Conservation (phyloP, 768 basidiomycete genomes). For the Pulveroboletus sp. region DNA sequence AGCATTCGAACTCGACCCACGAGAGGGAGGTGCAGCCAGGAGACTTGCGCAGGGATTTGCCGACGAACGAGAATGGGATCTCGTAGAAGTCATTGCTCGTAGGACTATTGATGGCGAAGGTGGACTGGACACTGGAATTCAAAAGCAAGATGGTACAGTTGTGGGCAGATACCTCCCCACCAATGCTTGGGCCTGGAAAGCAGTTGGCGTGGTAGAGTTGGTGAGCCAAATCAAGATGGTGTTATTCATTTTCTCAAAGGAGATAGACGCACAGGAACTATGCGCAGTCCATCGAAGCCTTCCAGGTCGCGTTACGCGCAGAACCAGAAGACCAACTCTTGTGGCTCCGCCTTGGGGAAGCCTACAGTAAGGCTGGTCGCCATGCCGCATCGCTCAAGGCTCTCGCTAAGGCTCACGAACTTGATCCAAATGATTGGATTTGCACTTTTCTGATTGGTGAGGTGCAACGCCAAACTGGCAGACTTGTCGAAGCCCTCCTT, state of each 20-base stretch:
- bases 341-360: constrained; percentile 93
- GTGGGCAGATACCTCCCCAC: constrained; percentile 56
- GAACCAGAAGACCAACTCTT: constrained; percentile 69
- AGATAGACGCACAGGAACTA: constrained; percentile 64
- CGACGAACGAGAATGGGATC: constrained; percentile 90
- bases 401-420: constrained; percentile 64
- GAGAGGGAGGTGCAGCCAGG: constrained; percentile 80
- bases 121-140: constrained; percentile 57
- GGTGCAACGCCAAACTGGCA: constrained; percentile 72
- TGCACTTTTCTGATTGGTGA: constrained; percentile 80
- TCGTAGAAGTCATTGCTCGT: constrained; percentile 90
- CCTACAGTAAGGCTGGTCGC: constrained; percentile 83
- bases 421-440: constrained; percentile 78
- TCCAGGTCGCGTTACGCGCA: constrained; percentile 81
- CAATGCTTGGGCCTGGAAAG: constrained; percentile 98
- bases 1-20: constrained; percentile 92
- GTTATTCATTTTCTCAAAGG: not conserved
- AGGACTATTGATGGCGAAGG: constrained; percentile 93
- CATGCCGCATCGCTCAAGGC: constrained; percentile 89
- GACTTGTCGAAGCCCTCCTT: constrained; percentile 68
- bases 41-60: constrained; percentile 87
- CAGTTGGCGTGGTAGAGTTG: constrained; percentile 84
- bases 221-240: constrained; percentile 42
- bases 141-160: constrained; percentile 37
- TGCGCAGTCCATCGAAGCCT: constrained; percentile 68